Evolutionary conservation across 805 yeast genomes (phyloP).

Genomic region (Metschnikowia corniflorae): DNA sequence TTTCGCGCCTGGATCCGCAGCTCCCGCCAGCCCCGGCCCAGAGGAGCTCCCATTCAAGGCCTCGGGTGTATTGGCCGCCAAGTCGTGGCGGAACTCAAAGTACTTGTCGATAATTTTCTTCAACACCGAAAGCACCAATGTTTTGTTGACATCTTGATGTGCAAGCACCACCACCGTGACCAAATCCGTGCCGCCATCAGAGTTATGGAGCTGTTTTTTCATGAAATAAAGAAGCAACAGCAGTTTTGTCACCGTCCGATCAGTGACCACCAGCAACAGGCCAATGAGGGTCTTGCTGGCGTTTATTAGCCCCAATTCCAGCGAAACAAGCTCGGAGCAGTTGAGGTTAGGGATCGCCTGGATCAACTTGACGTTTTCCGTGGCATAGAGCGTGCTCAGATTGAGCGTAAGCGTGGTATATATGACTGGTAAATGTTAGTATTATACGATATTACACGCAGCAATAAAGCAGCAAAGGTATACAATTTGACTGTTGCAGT

Average conservation of each 20-base stretch:
- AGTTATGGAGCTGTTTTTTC: slow-evolving; percentile 41
- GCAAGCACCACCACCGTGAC: slow-evolving; percentile 50
- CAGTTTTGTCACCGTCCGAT: slow-evolving; percentile 24
- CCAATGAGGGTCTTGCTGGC: slow-evolving; percentile 43
- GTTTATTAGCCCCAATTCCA: slow-evolving; percentile 53
- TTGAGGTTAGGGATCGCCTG: slow-evolving; percentile 43
- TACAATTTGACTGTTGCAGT: neutral
- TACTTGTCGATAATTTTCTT: slow-evolving; percentile 52
- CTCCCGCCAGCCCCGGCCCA: neutral
- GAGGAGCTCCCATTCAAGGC: neutral
- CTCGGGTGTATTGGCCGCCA: slow-evolving; percentile 12
- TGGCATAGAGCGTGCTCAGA: slow-evolving; percentile 57
- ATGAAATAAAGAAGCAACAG: slow-evolving; percentile 44
- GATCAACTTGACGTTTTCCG: slow-evolving; percentile 46
- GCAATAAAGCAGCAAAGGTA: neutral
- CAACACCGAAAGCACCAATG: slow-evolving; percentile 44
- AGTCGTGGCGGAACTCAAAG: slow-evolving; percentile 35
- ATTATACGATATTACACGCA: neutral
- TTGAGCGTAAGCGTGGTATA: slow-evolving; percentile 49
- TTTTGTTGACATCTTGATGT: slow-evolving; percentile 41
- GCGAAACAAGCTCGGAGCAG: slow-evolving; percentile 51
- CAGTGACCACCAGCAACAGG: slow-evolving; percentile 30
- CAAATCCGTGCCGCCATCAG: slow-evolving; percentile 45
- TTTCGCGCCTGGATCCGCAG: slow-evolving; percentile 16
- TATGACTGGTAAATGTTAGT: slow-evolving; percentile 30